phyloP scores from a whole-genome alignment of 2,329 filamentous ascomycete species.

The Fusarium mexicanum region DNA sequence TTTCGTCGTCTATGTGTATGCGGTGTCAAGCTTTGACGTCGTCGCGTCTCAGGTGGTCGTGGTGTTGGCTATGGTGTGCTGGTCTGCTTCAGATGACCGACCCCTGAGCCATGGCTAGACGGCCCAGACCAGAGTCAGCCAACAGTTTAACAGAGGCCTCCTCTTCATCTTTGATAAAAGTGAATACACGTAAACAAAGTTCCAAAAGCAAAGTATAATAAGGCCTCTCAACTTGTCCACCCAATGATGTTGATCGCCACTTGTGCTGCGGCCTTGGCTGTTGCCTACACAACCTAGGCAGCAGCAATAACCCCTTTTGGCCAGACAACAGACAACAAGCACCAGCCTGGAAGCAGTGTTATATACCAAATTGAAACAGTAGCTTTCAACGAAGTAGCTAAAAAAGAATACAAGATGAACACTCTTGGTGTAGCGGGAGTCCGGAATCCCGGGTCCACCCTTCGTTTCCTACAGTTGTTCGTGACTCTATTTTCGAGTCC shows the following conservation, averaged over 20 bases:
- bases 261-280: background rate
- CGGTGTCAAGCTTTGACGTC: too few relatives aligned
- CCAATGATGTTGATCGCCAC: background rate
- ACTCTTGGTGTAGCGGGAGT: background rate
- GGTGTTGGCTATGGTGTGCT: fast-evolving
- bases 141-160: fast-evolving
- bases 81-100: background rate
- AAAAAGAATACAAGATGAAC: background rate
- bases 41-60: too few relatives aligned
- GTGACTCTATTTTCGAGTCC: background rate
- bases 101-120: background rate
- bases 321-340: background rate
- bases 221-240: background rate
- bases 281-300: background rate
- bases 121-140: fast-evolving
- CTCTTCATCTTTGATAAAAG: fast-evolving
- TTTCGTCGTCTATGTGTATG: fast-evolving
- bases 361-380: background rate
- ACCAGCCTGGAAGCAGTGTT: fast-evolving
- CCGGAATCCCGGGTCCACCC: background rate
- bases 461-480: background rate
- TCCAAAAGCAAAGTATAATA: fast-evolving
- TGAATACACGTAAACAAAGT: too few relatives aligned
- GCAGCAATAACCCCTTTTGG: background rate
- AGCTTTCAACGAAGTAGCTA: background rate